Conservation (phyloP, 345 rosid species). For the Aquilaria sinensis region DNA sequence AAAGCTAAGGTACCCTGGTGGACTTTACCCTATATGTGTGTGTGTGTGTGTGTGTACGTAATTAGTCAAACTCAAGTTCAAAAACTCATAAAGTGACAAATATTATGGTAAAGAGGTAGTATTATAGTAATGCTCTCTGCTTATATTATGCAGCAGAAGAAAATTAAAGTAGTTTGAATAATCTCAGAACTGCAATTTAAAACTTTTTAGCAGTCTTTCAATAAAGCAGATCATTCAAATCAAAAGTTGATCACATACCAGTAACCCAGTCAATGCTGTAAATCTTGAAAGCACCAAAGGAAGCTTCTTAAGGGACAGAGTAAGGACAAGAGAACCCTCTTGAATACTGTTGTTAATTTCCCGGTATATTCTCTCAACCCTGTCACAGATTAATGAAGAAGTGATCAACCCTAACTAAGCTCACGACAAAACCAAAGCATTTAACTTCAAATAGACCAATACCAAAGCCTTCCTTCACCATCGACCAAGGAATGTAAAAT, state of each 20-base stretch:
- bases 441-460: slow-evolving; percentile 15
- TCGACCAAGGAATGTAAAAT: slow-evolving; percentile 75
- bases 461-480: slow-evolving; percentile 97
- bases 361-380: slow-evolving; percentile 90
- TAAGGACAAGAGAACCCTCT: slow-evolving; percentile 62
- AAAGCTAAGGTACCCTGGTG: too few relatives aligned
- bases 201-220: slow-evolving; percentile 1
- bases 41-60: too few relatives aligned
- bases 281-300: slow-evolving; percentile 72
- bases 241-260: slow-evolving; percentile 44
- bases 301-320: slow-evolving; percentile 67
- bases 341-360: slow-evolving; percentile 74
- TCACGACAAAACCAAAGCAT: slow-evolving; percentile 11
- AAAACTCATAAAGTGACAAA: too few relatives aligned
- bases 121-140: too few relatives aligned
- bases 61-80: too few relatives aligned
- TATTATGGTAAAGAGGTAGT: too few relatives aligned
- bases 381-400: slow-evolving; percentile 22
- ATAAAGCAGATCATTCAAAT: slow-evolving; percentile 1
- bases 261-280: slow-evolving; percentile 88
- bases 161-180: too few relatives aligned
- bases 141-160: too few relatives aligned
- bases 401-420: slow-evolving; percentile 2
- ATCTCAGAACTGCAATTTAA: neutral
- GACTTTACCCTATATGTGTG: too few relatives aligned